phyloP scores from a whole-genome alignment of 2,329 filamentous ascomycete species.

The Elsinoe arachidis region DNA sequence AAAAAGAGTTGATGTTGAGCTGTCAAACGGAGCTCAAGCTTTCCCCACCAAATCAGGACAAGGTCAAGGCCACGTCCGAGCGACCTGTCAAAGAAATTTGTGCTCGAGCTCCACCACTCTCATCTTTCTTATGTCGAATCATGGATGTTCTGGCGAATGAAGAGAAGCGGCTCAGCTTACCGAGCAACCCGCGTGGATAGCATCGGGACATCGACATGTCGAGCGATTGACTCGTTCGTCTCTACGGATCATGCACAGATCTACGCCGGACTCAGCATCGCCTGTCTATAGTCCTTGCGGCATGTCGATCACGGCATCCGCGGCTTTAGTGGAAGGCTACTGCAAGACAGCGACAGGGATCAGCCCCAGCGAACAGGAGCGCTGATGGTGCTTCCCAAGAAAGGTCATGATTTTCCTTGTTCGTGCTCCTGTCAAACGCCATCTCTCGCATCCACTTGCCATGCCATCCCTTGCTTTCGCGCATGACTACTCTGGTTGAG shows the following conservation, averaged over 20 bases:
- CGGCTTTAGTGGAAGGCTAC: conserved; percentile 6
- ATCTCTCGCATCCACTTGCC: background rate
- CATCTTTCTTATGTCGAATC: background rate
- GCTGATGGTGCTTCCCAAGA: background rate
- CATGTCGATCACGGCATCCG: background rate
- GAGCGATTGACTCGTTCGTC: background rate
- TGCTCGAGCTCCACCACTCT: background rate
- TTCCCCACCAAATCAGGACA: background rate
- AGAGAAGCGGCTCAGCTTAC: too few relatives aligned
- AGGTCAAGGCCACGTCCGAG: background rate
- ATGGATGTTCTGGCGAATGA: too few relatives aligned
- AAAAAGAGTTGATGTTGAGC: background rate
- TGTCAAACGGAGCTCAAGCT: conserved; percentile 1
- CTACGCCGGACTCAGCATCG: conserved; percentile 1
- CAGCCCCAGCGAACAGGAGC: background rate
- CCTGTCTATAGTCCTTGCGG: background rate
- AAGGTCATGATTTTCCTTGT: background rate
- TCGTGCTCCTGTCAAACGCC: conserved; percentile 7
- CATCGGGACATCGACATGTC: background rate
- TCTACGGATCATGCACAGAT: background rate
- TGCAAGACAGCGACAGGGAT: conserved; percentile 8
- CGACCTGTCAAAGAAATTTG: conserved; percentile 6
- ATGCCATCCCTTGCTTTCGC: background rate
- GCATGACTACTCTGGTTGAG: background rate
- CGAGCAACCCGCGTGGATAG: background rate